These are phyloP conservation scores for Omphalotus olearius DNA, from an alignment of 1,284 basidiomycete genomes.

Conservation along the genomic window DNA sequence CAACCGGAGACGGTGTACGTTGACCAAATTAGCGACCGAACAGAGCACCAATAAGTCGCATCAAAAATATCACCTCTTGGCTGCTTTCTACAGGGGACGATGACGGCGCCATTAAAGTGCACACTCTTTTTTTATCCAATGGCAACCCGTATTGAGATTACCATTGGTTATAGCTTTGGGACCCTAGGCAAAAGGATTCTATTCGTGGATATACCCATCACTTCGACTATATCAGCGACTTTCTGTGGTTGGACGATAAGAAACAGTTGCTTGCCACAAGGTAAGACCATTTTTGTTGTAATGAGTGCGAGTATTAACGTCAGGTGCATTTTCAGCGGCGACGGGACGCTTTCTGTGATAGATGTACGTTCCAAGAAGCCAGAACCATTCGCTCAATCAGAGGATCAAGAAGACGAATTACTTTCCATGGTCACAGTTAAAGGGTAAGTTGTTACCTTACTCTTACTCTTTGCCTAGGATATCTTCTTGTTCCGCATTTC, in stretches of 20 bases:
- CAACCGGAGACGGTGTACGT: slow-evolving; percentile 15
- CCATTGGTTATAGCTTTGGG: slow-evolving; percentile 69
- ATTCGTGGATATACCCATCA: slow-evolving; percentile 81
- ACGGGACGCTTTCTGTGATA: slow-evolving; percentile 88
- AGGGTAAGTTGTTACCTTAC: slow-evolving; percentile 36
- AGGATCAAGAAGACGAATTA: slow-evolving; percentile 95
- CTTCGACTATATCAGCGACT: slow-evolving; percentile 94
- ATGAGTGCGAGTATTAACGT: slow-evolving; percentile 3
- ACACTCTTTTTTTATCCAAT: slow-evolving; percentile 5
- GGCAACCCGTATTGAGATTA: slow-evolving; percentile 6
- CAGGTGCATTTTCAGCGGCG: slow-evolving; percentile 54
- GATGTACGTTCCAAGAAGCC: slow-evolving; percentile 79
- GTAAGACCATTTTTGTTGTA: slow-evolving; percentile 31
- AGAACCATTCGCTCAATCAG: slow-evolving; percentile 75
- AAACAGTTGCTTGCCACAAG: slow-evolving; percentile 84
- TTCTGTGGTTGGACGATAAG: slow-evolving; percentile 83
- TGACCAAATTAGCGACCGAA: slow-evolving; percentile 32
- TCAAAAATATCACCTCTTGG: slow-evolving; percentile 65
- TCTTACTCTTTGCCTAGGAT: not conserved
- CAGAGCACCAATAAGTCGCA: slow-evolving; percentile 83
- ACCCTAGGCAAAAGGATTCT: slow-evolving; percentile 65
- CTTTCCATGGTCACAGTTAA: slow-evolving; percentile 83
- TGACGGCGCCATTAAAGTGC: slow-evolving; percentile 87
- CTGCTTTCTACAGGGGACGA: slow-evolving; percentile 88
- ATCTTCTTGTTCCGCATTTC: not conserved